A percentile compares a stretch with the other conserved stretches of the same genome.
These are phyloP conservation scores for Chenopodium berlandieri DNA, from an alignment of 148 eudicot species.

Conservation along the genomic window DNA sequence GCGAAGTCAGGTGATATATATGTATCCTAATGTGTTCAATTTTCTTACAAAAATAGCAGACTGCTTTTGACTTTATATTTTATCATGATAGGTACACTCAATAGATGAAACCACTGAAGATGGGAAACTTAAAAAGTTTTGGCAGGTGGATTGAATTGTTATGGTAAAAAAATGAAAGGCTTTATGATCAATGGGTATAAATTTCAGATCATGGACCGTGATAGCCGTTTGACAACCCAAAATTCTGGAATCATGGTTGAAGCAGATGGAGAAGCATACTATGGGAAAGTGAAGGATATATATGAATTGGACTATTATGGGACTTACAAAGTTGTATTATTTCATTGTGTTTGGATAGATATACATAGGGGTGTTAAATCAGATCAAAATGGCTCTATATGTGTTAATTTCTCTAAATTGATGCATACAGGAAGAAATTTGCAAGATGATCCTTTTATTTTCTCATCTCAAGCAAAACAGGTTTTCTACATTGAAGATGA, in stretches of 20 bases:
- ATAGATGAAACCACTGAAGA: not conserved
- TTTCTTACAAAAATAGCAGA: not conserved
- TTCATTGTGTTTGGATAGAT: conserved; percentile 23
- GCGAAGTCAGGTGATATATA: not conserved
- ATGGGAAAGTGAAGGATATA: too few relatives aligned
- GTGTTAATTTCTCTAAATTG: conserved; percentile 20
- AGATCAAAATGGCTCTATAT: not conserved
- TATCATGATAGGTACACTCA: not conserved
- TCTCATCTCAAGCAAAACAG: conserved; percentile 28
- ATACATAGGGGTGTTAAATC: not conserved
- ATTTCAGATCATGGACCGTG: not conserved
- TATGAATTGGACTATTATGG: too few relatives aligned
- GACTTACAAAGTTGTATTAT: not conserved
- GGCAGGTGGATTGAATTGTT: not conserved
- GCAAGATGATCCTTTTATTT: conserved; percentile 29
- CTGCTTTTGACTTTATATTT: not conserved
- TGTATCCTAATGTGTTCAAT: not conserved
- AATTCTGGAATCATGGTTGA: not conserved
- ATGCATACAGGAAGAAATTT: conserved; percentile 23
- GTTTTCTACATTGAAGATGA: conserved; percentile 26
- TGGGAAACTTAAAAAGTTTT: not conserved
- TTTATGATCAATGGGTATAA: not conserved
- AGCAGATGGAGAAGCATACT: not conserved
- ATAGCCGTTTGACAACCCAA: not conserved
- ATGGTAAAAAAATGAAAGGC: not conserved